These are phyloP conservation scores for Ceratocystis lukuohia DNA, from an alignment of 2,329 filamentous ascomycete species.

Conservation along the genomic window DNA sequence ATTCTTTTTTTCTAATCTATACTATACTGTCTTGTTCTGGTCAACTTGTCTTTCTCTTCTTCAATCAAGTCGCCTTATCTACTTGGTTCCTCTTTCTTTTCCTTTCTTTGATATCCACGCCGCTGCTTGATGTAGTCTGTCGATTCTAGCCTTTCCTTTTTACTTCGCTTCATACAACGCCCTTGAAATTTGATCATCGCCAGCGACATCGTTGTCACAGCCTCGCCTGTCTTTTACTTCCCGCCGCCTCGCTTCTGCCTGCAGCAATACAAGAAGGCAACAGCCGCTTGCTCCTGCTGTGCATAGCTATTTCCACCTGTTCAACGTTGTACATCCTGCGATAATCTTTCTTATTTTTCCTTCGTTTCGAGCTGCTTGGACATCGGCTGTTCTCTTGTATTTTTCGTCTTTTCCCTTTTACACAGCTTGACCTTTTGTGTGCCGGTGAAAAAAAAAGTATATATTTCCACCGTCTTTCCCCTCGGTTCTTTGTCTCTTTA, in stretches of 20 bases:
- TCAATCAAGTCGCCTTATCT: background rate
- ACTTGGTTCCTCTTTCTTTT: background rate
- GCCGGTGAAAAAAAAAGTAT: background rate
- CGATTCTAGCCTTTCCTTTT: background rate
- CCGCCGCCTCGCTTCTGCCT: background rate
- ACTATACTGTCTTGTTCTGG: background rate
- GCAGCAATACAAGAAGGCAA: background rate
- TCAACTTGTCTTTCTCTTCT: background rate
- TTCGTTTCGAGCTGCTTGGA: background rate
- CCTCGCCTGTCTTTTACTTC: background rate
- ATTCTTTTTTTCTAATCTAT: background rate
- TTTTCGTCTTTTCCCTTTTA: no score
- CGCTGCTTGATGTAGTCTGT: constrained; percentile 8
- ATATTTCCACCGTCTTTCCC: background rate
- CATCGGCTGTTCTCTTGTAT: background rate
- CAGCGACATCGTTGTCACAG: background rate
- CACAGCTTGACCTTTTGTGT: background rate
- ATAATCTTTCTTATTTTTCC: background rate
- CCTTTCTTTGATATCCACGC: background rate
- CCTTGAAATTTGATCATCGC: background rate
- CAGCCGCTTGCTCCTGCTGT: background rate
- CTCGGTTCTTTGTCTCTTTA: background rate
- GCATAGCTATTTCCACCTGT: background rate
- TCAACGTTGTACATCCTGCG: background rate
- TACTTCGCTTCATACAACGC: background rate